These are phyloP conservation scores for Aspergillus fructus DNA, from an alignment of 2,329 filamentous ascomycete species.

Conservation along the genomic window DNA sequence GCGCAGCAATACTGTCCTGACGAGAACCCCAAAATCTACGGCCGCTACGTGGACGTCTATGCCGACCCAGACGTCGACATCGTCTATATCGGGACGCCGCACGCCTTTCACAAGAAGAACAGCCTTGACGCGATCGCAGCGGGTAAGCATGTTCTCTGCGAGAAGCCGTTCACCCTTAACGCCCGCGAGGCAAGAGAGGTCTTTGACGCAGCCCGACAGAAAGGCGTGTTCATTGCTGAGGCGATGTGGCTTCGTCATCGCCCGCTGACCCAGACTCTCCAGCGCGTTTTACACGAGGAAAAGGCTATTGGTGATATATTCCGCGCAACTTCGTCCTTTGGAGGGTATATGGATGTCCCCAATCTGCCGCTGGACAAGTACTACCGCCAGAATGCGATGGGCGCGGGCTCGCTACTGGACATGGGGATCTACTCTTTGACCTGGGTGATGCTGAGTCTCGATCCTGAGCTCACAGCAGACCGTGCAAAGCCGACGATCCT, in stretches of 20 bases:
- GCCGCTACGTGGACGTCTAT: conserved; percentile 57
- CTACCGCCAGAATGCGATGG: background rate
- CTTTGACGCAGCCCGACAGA: conserved; percentile 64
- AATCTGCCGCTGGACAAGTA: background rate
- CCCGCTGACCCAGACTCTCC: conserved; percentile 69
- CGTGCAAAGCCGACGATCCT: too few relatives aligned
- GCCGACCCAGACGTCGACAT: conserved; percentile 72
- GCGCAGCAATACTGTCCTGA: too few relatives aligned
- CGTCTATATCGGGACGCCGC: conserved; percentile 78
- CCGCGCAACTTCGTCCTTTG: conserved; percentile 51
- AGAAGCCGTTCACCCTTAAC: conserved; percentile 79
- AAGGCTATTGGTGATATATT: conserved; percentile 49
- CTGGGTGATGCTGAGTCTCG: too few relatives aligned
- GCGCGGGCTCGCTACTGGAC: too few relatives aligned
- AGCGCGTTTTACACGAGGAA: conserved; percentile 52
- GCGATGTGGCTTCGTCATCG: conserved; percentile 82
- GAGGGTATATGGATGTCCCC: background rate
- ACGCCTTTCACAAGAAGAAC: conserved; percentile 84
- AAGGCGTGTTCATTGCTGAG: conserved; percentile 72
- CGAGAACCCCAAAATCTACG: background rate
- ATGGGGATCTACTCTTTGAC: too few relatives aligned
- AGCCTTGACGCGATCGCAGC: conserved; percentile 73
- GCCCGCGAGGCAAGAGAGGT: conserved; percentile 68
- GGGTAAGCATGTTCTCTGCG: conserved; percentile 78
- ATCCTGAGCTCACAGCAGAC: too few relatives aligned